These are phyloP conservation scores for Cyclocybe aegerita DNA, from an alignment of 768 basidiomycete genomes.

Conservation along the genomic window DNA sequence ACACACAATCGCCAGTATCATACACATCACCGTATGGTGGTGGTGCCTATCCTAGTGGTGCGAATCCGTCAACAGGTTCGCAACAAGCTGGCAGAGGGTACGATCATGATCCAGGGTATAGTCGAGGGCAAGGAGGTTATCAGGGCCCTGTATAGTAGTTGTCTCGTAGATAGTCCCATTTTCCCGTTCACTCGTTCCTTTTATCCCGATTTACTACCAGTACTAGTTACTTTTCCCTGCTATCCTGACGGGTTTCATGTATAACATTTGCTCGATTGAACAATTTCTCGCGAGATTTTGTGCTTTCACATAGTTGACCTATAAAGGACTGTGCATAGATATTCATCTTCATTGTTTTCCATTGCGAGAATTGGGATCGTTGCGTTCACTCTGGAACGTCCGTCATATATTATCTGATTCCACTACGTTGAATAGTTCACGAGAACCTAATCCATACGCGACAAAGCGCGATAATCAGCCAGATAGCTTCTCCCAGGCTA, in stretches of 20 bases:
- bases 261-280: too few species aligned
- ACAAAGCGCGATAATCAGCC: constrained; percentile 18
- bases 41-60: constrained; percentile 9
- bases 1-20: constrained; percentile 30
- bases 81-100: constrained; percentile 9
- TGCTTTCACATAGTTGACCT: not conserved
- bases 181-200: too few species aligned
- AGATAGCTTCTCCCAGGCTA: constrained; percentile 76
- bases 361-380: too few species aligned
- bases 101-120: not conserved
- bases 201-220: too few species aligned
- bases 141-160: too few species aligned
- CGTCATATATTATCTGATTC: not conserved
- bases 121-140: not conserved
- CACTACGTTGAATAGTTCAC: not conserved
- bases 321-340: constrained; percentile 4
- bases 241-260: too few species aligned
- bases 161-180: too few species aligned
- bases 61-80: not conserved
- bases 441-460: not conserved
- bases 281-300: not conserved
- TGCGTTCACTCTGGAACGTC: too few species aligned
- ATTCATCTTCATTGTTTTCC: not conserved
- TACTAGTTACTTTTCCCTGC: too few species aligned
- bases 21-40: constrained; percentile 4